Evolutionary conservation across 768 basidiomycete genomes (phyloP), one percentile per base, ranked within the genome.

Genomic region (Russula sp.): DNA sequence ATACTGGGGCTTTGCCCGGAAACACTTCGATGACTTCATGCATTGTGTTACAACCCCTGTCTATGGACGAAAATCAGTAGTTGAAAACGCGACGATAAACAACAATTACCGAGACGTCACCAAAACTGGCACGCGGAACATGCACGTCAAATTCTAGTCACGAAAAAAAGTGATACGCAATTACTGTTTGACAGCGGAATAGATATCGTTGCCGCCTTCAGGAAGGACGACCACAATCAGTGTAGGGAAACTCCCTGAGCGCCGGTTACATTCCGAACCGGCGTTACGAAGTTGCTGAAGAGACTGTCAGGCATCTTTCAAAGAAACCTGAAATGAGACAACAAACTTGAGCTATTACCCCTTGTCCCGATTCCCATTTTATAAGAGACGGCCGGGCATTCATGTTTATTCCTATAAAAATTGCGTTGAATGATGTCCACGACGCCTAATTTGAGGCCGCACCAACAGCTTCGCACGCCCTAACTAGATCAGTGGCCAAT

Each of bases 1-100:
- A 69, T 92, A 93, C 67, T 92, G 91, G 0, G 82, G 75, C 64
- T 85, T 90, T 0, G 88, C 90, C 5, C 81, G 76, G 67, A 75
- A 80, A 70, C 87, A 88, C 69, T 91, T 90, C 5, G 72, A 74
- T 20, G 79, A 79, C 72, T 89, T 89, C 69, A 92, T 69, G 71
- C 90, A 92, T 66, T 92, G 90, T 0, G 90, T 92, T 0, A 90
- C 84, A 9, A 91, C 84, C 28, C 91, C 91, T 69, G 81, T 79
- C 84, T 88, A 70, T 36, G 18, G 22, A 60, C 28, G 30, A 52
- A 59, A 62, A 34, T 61, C 53, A 36, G 60, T 50, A 34, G 18
- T 30, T 44, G 20, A 30, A 42, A 11, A 36, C 10, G 18, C 4
- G 30, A 24, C 5, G 10, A 26, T 59, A 52, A 40, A 9, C 26